These are phyloP conservation scores for Tremellales sp. DNA, from an alignment of 1,284 basidiomycete genomes.

Conservation along the genomic window DNA sequence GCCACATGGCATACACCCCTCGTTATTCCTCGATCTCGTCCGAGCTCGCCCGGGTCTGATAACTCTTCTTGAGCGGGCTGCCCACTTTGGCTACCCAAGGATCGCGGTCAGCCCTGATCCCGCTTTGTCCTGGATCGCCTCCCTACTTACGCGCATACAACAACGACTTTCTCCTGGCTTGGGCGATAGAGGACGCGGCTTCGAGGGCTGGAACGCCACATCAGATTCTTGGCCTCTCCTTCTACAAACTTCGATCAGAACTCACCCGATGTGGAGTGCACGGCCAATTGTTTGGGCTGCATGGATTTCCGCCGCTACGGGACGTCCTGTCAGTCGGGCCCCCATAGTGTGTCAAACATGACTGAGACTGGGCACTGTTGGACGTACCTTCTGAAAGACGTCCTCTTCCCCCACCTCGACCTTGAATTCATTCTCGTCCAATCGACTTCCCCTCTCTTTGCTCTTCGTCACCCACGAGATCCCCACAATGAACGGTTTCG, in stretches of 20 bases:
- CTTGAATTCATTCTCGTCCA: slow-evolving; percentile 64
- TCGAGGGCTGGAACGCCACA: background rate
- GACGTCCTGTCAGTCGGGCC: slow-evolving; percentile 2
- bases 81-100: slow-evolving; percentile 34
- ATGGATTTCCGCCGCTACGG: slow-evolving; percentile 60
- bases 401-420: slow-evolving; percentile 67
- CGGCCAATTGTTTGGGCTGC: slow-evolving; percentile 45
- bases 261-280: background rate
- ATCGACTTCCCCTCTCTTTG: slow-evolving; percentile 62
- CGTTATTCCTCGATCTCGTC: no score
- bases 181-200: slow-evolving; percentile 18
- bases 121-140: background rate
- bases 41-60: background rate
- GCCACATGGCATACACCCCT: no score
- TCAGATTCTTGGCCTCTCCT: background rate
- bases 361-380: background rate
- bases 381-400: slow-evolving; percentile 63
- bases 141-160: slow-evolving; percentile 40
- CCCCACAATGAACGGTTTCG: slow-evolving; percentile 68
- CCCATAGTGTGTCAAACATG: background rate
- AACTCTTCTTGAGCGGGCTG: slow-evolving; percentile 40
- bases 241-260: background rate
- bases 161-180: slow-evolving; percentile 34
- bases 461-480: slow-evolving; percentile 90
- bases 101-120: slow-evolving; percentile 6